Evolutionary conservation across 2,329 filamentous ascomycete species (phyloP), one percentile per base, ranked within the genome.

Genomic region (Geoglossum cookeanum): DNA sequence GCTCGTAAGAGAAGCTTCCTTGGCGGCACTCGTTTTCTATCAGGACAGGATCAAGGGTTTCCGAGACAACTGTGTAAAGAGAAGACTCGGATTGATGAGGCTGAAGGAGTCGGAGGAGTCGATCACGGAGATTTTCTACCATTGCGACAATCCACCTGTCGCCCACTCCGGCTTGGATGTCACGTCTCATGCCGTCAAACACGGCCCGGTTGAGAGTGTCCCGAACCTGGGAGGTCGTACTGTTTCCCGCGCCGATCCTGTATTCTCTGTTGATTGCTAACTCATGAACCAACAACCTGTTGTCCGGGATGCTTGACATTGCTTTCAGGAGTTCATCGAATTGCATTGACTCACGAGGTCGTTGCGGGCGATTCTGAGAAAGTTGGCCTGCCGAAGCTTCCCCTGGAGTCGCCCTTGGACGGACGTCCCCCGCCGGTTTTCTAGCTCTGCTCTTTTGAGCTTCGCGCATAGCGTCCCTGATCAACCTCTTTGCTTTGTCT

Each of bases 251-350:
- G 2, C 85, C 81, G 51, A 91, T 82, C 54, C 83, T 80, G 66
- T 84, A 91, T 62, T 88, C 82, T 62, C 81, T 83, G 68, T 91
- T 85, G 62, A 92, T 84, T 7, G 85, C 83, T 49, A 92, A 71
- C 69, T 91, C 87, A 65, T 91, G 87, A 0, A 88, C 82, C 15
- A 91, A 74, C 9, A 85, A 72, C 30, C 87, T 77, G 63, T 91
- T 92, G 59, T 83, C 78, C 0, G 85, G 86, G 51, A 90, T 73
- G 5, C 76, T 71, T 7, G 79, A 79, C 64, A 82, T 70, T 74
- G 77, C 60, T 69, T 77, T 68, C 67, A 75, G 63, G 69, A 77
- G 54, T 63, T 78, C 70, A 55, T 70, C 70, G 4, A 69, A 63
- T 59, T 70, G 65, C 48, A 67, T 64, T n/a, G 65, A 66, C 55